Percentiles rank a stretch among this genome's conserved stretches.
Conservation (phyloP, 768 basidiomycete genomes). For the Ramaria sp. region DNA sequence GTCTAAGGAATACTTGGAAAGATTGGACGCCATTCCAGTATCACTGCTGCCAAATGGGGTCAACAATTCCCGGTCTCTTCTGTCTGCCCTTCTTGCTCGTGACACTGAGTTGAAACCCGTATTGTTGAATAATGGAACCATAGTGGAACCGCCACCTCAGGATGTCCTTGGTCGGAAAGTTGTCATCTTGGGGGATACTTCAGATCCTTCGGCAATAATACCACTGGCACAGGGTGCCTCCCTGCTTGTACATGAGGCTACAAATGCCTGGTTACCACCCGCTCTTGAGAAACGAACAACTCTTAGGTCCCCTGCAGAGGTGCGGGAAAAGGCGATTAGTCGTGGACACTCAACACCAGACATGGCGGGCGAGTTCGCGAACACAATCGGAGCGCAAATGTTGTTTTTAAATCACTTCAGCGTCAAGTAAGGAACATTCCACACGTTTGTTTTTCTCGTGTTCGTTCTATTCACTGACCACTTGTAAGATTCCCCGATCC, state of each 20-base stretch:
- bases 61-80: slow-evolving; percentile 16
- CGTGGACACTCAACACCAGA: slow-evolving; percentile 72
- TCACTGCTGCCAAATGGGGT: slow-evolving; percentile 19
- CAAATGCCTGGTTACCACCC: slow-evolving; percentile 58
- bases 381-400: slow-evolving; percentile 40
- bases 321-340: slow-evolving; percentile 49
- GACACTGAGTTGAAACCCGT: slow-evolving; percentile 12
- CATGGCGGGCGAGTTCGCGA: slow-evolving; percentile 73
- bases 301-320: slow-evolving; percentile 29
- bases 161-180: slow-evolving; percentile 49
- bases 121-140: slow-evolving; percentile 20
- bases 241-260: slow-evolving; percentile 77
- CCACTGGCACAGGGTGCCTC: slow-evolving; percentile 47
- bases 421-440: slow-evolving; percentile 35
- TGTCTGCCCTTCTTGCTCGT: slow-evolving; percentile 14
- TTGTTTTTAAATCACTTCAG: slow-evolving; percentile 70
- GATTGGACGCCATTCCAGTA: slow-evolving; percentile 11
- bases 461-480: neutral
- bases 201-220: slow-evolving; percentile 47
- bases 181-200: slow-evolving; percentile 72
- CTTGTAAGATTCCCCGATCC: slow-evolving; percentile 31
- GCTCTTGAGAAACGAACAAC: slow-evolving; percentile 37
- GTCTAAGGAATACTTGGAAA: slow-evolving; percentile 10
- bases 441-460: neutral
- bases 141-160: slow-evolving; percentile 18